Percentiles rank a stretch among this genome's conserved stretches.
Conservation (phyloP, 2,329 filamentous ascomycete genomes). For the Boeremia lycopersici region DNA sequence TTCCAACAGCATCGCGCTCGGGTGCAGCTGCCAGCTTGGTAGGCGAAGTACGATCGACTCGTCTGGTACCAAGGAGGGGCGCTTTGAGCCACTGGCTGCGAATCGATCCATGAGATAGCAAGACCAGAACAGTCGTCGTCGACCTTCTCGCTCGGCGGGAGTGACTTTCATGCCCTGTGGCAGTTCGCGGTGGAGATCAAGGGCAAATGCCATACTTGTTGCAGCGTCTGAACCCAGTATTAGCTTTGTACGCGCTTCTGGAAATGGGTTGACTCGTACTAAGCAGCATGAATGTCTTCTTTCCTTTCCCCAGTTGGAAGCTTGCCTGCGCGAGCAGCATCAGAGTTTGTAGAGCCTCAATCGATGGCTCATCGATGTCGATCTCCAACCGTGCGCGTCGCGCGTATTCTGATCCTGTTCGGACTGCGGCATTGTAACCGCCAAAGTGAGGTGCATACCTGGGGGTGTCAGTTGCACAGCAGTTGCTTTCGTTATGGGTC, state of each 20-base stretch:
- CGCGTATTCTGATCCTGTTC: conserved; percentile 74
- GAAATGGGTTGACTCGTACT: conserved; percentile 56
- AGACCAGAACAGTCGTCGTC: conserved; percentile 84
- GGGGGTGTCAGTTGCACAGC: conserved; percentile 40
- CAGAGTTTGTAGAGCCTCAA: conserved; percentile 77
- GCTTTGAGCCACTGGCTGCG: conserved; percentile 77
- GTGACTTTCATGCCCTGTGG: conserved; percentile 67
- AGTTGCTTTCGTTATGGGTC: conserved; percentile 24
- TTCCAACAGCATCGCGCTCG: conserved; percentile 67
- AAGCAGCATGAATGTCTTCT: conserved; percentile 85
- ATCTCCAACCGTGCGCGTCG: conserved; percentile 71
- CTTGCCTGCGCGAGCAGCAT: conserved; percentile 77
- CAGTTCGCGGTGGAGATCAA: conserved; percentile 80
- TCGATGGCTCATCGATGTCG: conserved; percentile 79
- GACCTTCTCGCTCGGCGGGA: conserved; percentile 73
- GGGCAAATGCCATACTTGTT: conserved; percentile 80
- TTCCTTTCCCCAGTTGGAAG: conserved; percentile 77
- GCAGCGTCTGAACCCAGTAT: conserved; percentile 65
- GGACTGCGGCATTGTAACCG: conserved; percentile 70
- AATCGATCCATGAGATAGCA: conserved; percentile 89
- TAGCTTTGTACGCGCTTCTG: background rate
- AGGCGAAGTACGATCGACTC: conserved; percentile 76
- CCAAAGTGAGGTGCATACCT: conserved; percentile 73
- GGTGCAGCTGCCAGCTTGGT: conserved; percentile 73
- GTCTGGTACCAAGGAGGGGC: conserved; percentile 80